A percentile compares a stretch with the other conserved stretches of the same genome.
Conservation (phyloP, 306 rosid species). For the Biancaea sappan region DNA sequence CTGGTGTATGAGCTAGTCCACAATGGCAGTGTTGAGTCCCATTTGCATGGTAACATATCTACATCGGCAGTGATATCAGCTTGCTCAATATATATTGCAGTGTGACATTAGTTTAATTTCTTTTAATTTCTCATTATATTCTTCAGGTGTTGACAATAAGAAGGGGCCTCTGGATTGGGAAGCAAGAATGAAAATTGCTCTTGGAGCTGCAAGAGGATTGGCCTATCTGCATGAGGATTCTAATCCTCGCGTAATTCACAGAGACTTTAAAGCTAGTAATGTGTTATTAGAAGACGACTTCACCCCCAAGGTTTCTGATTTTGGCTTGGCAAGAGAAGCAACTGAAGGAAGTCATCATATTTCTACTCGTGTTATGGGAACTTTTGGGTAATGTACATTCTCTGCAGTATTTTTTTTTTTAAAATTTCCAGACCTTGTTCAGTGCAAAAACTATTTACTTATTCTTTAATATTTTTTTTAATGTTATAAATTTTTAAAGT, state of each 20-base stretch:
- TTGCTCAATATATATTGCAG: constrained; percentile 17
- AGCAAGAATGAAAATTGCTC: constrained; percentile 86
- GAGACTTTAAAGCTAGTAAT: constrained; percentile 95
- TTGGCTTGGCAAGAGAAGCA: constrained; percentile 98
- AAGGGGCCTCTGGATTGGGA: constrained; percentile 89
- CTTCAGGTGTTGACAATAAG: constrained; percentile 74
- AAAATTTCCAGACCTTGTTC: not conserved
- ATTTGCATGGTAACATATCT: constrained; percentile 79
- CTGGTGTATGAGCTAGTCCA: constrained; percentile 87
- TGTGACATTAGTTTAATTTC: constrained; percentile 12
- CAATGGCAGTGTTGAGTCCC: constrained; percentile 98
- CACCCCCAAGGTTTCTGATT: constrained; percentile 97
- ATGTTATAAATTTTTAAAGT: not conserved
- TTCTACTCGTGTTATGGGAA: constrained; percentile 96
- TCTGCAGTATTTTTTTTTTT: constrained; percentile 10
- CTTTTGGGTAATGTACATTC: constrained; percentile 76
- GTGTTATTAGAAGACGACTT: constrained; percentile 87
- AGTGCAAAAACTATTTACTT: not conserved
- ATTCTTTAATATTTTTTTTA: constrained; percentile 16
- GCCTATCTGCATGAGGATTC: constrained; percentile 99
- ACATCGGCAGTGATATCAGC: constrained; percentile 22
- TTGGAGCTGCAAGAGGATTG: constrained; percentile 97
- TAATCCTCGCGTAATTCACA: constrained; percentile 92
- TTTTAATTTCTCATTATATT: constrained; percentile 18
- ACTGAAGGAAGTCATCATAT: constrained; percentile 84